Conservation (phyloP, 2,329 filamentous ascomycete species). For the Stemphylium lycopersici region DNA sequence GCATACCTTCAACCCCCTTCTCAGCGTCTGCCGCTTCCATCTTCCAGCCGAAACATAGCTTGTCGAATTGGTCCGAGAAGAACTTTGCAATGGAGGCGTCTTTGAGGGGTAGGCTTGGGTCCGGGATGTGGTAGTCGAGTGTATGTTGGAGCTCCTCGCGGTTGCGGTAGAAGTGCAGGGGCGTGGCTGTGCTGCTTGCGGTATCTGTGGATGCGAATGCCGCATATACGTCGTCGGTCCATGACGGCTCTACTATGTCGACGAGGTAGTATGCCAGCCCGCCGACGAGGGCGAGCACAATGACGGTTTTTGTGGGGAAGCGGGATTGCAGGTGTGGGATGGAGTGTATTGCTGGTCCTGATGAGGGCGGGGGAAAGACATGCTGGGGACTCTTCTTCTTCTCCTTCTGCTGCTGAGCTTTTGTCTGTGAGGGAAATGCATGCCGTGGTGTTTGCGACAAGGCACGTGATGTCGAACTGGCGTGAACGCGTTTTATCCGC, state of each 20-base stretch:
- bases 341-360: background rate
- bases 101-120: slow-evolving; percentile 24
- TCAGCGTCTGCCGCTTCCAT: slow-evolving; percentile 34
- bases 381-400: background rate
- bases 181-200: slow-evolving; percentile 13
- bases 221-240: slow-evolving; percentile 28
- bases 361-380: background rate
- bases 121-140: slow-evolving; percentile 32
- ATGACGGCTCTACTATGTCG: slow-evolving; percentile 26
- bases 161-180: slow-evolving; percentile 36
- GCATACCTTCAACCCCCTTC: slow-evolving; percentile 16
- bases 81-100: slow-evolving; percentile 27
- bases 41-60: slow-evolving; percentile 36
- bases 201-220: slow-evolving; percentile 22
- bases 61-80: slow-evolving; percentile 34
- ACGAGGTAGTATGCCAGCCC: slow-evolving; percentile 32
- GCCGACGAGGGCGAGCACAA: slow-evolving; percentile 30
- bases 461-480: slow-evolving; percentile 25
- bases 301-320: slow-evolving; percentile 43
- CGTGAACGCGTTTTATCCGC: slow-evolving; percentile 14
- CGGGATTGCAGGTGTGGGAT: slow-evolving; percentile 28
- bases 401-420: too few relatives aligned
- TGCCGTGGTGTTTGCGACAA: slow-evolving; percentile 1
- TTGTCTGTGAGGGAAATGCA: too few relatives aligned
- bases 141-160: slow-evolving; percentile 38